These are phyloP conservation scores for Ophiocordyceps polyrhachis-furcata DNA, from an alignment of 2,329 filamentous ascomycete species.

Conservation along the genomic window DNA sequence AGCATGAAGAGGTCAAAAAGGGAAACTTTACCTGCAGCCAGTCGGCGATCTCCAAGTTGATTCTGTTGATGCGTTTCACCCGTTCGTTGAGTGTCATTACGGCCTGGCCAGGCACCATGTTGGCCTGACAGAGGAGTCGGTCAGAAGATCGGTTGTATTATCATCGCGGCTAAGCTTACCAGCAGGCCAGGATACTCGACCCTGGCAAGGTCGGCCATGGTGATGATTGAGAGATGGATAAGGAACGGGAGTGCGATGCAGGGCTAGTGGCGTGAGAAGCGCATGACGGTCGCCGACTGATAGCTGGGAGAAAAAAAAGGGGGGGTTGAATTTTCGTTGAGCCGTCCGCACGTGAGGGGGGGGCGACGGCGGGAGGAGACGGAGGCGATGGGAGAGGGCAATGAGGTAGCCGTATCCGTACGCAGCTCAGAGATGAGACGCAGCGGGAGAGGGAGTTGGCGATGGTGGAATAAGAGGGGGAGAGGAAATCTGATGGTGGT, in stretches of 20 bases:
- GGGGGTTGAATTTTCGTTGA: background rate
- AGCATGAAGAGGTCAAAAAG: background rate
- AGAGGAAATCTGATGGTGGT: background rate
- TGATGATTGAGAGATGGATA: slow-evolving; percentile 12
- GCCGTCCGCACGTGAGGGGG: background rate
- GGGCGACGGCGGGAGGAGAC: background rate
- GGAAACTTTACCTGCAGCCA: slow-evolving; percentile 65
- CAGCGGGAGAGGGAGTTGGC: background rate
- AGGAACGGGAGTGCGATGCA: slow-evolving; percentile 4
- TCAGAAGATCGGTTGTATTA: background rate
- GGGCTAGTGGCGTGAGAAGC: slow-evolving; percentile 3
- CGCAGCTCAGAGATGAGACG: background rate
- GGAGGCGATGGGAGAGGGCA: background rate
- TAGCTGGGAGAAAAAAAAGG: background rate
- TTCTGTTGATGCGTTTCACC: slow-evolving; percentile 64
- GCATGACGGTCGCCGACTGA: slow-evolving; percentile 5
- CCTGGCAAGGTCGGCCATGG: slow-evolving; percentile 62
- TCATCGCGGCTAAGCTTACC: slow-evolving; percentile 35
- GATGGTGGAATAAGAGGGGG: background rate
- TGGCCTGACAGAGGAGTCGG: slow-evolving; percentile 34
- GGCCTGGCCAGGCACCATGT: slow-evolving; percentile 65
- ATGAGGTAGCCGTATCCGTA: background rate
- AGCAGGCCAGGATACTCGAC: slow-evolving; percentile 88
- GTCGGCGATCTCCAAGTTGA: slow-evolving; percentile 85
- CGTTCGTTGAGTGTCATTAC: slow-evolving; percentile 70